phyloP scores from a whole-genome alignment of 1,284 basidiomycete genomes.

The Caloboletus firmus region DNA sequence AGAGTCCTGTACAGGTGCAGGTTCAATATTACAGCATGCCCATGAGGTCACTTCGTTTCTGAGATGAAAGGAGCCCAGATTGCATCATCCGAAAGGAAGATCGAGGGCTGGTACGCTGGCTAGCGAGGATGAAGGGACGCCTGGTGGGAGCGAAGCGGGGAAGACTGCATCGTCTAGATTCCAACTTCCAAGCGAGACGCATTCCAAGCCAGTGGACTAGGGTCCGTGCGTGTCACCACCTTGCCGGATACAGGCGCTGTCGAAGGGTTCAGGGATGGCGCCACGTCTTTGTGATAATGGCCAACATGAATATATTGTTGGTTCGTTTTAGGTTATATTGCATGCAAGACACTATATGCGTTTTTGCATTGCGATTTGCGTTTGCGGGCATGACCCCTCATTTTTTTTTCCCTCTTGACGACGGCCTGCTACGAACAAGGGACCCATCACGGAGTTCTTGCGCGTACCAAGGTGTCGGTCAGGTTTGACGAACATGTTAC shows the following conservation, averaged over 20 bases:
- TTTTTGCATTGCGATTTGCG: conserved; percentile 14
- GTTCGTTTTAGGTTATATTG: conserved; percentile 24
- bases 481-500: conserved; percentile 7
- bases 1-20: conserved; percentile 27
- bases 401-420: conserved; percentile 1
- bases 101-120: conserved; percentile 54
- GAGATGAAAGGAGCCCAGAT: conserved; percentile 64
- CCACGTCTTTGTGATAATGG: conserved; percentile 13
- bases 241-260: conserved; percentile 3
- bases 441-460: conserved; percentile 11
- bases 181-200: conserved; percentile 31
- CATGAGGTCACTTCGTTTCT: conserved; percentile 66
- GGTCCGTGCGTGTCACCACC: conserved; percentile 9
- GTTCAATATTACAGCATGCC: conserved; percentile 64
- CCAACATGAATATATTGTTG: not conserved
- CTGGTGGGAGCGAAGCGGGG: conserved; percentile 39
- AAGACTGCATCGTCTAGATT: conserved; percentile 42
- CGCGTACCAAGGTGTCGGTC: conserved; percentile 20
- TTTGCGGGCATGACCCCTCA: not conserved
- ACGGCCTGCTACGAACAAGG: conserved; percentile 6
- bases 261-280: conserved; percentile 20
- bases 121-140: conserved; percentile 59
- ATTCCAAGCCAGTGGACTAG: conserved; percentile 15
- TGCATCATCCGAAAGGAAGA: conserved; percentile 45
- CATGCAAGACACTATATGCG: not conserved